Base-by-base conservation (phyloP, 148 eudicot species). In the Salicornia ramosissima region DNA sequence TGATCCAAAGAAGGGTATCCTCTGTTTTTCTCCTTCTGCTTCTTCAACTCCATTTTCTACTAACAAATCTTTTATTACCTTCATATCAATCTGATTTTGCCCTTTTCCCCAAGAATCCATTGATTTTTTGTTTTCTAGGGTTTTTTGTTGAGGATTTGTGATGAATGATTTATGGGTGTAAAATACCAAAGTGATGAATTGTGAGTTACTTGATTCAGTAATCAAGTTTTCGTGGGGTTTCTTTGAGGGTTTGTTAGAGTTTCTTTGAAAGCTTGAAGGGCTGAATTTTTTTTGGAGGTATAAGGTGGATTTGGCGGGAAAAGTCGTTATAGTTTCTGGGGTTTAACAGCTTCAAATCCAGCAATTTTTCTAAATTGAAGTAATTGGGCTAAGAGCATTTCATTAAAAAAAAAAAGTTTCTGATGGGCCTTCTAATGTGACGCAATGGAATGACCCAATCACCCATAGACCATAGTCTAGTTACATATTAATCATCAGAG, bases 1-100 rank as follows among this genome's bases (percentile, higher is more conserved):
- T 16, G 85, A 79, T 26, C 86, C 83, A 68, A 86, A 87, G 74
- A 91, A 89, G 2, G 90, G 82, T 11, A 86, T 69, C 49, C 61
- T 80, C 73, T 71, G 73, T 28, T 82, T 83, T 68, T 77, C 80
- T 55, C 61, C 71, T 51, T 45, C 68, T 5, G 28, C 72, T 57
- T 73, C 54, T 13, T 21, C 74, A 30, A 67, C 25, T 1, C 56
- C 72, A 12, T 51, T 52, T 31, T 72, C 71, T 15, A 0, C 47
- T 26, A 57, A 50, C 29, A 26, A 53, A 21, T 53, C 64, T 25
- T 71, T 71, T 25, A 54, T 36, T 0, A 16, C 29, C 43, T 73
- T 77, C 34, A 81, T 72, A 43, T 80, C 87, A 14, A 82, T 76
- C 13, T 53, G 69, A 62, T 75, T 47, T 11, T 86, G 77, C 47